Base-by-base conservation (phyloP, 352 stramenopile species). In the Peronosclerospora sorghi region DNA sequence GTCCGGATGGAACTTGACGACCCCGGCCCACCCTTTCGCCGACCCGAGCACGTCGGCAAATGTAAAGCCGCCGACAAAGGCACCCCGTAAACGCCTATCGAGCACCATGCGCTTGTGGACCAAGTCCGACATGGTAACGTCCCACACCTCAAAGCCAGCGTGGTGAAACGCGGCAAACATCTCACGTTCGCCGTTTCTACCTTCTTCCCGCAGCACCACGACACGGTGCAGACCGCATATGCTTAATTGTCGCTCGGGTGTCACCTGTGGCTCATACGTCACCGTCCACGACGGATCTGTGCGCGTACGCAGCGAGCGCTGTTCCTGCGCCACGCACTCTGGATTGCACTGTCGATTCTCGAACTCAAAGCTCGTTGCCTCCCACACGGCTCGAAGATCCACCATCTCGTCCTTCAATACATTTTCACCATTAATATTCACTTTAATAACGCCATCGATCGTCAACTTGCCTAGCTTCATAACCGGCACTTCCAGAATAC, bases 41-140 rank as follows among this genome's bases (percentile, higher is more conserved):
- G 91, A 98, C 47, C 98, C 96, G 48, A 99, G 76, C 18, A 99
- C 96, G 45, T 99, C 96, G 8, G 95, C 96, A 56, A 98, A 99
- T 28, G 85, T 97, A 64, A 99, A 99, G 38, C 96, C 96, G 27
- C 96, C 96, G 12, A 98, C 95, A 53, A 99, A 99, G 14, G 96
- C 78, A 34, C 96, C 96, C 19, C 89, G 86, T 76, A 98, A 99
- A 15, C 74, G 70, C 38, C 94, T 64, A 53, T 98, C 83, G 0
- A 99, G 70, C 18, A 71, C 83, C 10, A 97, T 75, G 17, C 78
- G 80, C 45, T 94, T 93, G 29, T 74, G 62, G 0, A 98, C 65
- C 8, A 99, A 63, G 56, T 99, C 96, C 47, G 80, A 96, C 61
- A 99, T 97, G 41, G 83, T 96, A n/a, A 97, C 68, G 75, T 98